Base-by-base conservation (phyloP, 1,139 yeast species). In the Blastobotrys raffinosifermentans region DNA sequence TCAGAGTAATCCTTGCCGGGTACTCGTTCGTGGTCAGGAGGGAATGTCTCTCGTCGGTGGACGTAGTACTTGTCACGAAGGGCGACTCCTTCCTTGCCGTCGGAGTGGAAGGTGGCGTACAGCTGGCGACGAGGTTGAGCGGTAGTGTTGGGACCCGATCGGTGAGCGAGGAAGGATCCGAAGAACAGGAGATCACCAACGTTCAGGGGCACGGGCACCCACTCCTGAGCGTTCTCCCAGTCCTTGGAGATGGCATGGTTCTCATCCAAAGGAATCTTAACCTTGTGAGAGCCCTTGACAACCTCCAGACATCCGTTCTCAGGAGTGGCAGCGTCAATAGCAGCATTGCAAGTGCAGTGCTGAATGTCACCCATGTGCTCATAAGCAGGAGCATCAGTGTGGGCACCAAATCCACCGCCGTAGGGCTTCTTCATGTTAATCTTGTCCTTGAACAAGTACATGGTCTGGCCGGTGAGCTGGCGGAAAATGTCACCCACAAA, bases 351-450 rank as follows among this genome's bases (percentile, higher is more conserved):
- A 15, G 47, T 42, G 19, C 40, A 18, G 19, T 43, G 47, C 26
- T 40, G 32, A n/a, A 44, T 39, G 15, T 39, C 37, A 2, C 43
- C 45, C 22, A 44, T 38, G 35, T 44, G 47, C 14, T 37, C 33
- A 29, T 42, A 44, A 15, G 46, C 46, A 15, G 47, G 47, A 13
- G 47, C 47, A 37, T 44, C 47, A 4, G 40, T 32, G 30, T 44
- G 47, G 10, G 46, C 46, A 7, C 35, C 36, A 15, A 44, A 42
- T 4, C 47, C 46, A 16, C 37, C 39, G 10, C 46, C 46, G 14
- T 34, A 34, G 19, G 41, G 35, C 9, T 37, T 32, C 34, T 40
- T 44, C 35, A 38, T 40, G 30, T 44, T 43, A 29, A 42, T 43
- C 32, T 43, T 41, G 33, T 43, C 46, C 32, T 43, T 43, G 35